A percentile compares a stretch with the other conserved stretches of the same genome.
These are phyloP conservation scores for Phytophthora pseudosyringae DNA, from an alignment of 352 stramenopile genomes.

Conservation along the genomic window DNA sequence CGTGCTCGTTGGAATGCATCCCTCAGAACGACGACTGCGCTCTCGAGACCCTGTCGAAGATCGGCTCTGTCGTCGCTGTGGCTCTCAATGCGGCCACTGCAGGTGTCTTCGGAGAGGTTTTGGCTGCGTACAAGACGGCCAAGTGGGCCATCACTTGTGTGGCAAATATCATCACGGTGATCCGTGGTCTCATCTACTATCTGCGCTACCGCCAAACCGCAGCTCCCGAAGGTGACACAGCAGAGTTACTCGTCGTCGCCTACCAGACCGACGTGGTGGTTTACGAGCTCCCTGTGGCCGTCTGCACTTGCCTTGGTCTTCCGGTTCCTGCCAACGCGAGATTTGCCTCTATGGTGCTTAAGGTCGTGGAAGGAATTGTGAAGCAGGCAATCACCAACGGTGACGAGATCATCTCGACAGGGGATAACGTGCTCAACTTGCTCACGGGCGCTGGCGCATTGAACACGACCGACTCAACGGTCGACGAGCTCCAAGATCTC, in stretches of 20 bases:
- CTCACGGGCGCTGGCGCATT: constrained; percentile 24
- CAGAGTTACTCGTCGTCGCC: constrained; percentile 20
- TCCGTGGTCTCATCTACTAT: constrained; percentile 29
- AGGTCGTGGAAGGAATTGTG: constrained; percentile 33
- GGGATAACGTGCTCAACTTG: constrained; percentile 32
- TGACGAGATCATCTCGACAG: constrained; percentile 32
- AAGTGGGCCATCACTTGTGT: constrained; percentile 35
- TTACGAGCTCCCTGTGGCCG: constrained; percentile 25
- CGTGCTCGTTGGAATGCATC: constrained; percentile 47
- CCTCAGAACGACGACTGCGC: constrained; percentile 44
- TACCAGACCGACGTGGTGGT: constrained; percentile 32
- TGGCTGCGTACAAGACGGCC: constrained; percentile 27
- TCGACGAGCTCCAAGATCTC: constrained; percentile 31
- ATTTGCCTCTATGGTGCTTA: constrained; percentile 20
- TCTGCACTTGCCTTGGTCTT: constrained; percentile 23
- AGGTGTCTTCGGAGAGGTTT: constrained; percentile 34
- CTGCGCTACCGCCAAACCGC: constrained; percentile 31
- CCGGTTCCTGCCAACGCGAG: constrained; percentile 17
- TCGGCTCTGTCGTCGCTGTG: constrained; percentile 32
- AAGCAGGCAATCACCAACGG: constrained; percentile 36
- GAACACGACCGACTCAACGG: constrained; percentile 20
- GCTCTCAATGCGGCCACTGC: constrained; percentile 31
- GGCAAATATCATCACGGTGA: constrained; percentile 26
- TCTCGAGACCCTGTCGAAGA: constrained; percentile 31
- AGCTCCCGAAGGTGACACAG: constrained; percentile 29